A percentile compares a stretch with the other conserved stretches of the same genome.
These are phyloP conservation scores for Hemileia vastatrix DNA, from an alignment of 1,284 basidiomycete species.

Conservation along the genomic window DNA sequence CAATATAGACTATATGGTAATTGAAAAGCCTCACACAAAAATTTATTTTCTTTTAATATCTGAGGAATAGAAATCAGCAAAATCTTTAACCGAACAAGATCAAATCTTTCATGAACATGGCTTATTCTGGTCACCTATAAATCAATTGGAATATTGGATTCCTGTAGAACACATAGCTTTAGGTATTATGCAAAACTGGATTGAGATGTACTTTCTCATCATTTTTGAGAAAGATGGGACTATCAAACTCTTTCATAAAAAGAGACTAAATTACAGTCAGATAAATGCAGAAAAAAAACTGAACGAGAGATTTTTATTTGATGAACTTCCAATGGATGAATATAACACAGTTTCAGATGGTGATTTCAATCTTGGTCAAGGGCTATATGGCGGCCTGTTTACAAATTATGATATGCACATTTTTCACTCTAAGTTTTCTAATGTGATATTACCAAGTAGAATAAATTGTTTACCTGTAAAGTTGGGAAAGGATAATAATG, in stretches of 20 bases:
- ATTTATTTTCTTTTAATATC: neutral
- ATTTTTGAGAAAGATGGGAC: constrained; percentile 8
- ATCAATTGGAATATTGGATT: neutral
- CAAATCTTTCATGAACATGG: neutral
- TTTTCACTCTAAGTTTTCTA: no score
- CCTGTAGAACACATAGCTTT: constrained; percentile 2
- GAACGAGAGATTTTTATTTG: no score
- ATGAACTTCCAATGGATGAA: no score
- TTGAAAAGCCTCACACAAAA: neutral
- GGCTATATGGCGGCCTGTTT: no score
- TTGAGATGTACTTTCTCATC: constrained; percentile 12
- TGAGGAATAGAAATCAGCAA: neutral
- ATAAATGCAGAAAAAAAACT: no score
- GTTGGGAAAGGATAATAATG: no score
- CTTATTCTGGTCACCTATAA: neutral
- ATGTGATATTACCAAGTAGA: no score
- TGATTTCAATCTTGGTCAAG: no score
- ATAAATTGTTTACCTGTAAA: no score
- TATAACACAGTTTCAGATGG: no score
- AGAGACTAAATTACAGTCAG: no score
- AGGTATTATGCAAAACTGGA: constrained; percentile 16
- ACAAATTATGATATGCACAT: no score
- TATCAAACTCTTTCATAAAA: neutral
- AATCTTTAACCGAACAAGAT: neutral
- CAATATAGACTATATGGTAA: neutral